A percentile compares a stretch with the other conserved stretches of the same genome.
Conservation (phyloP, 495 filamentous ascomycete species). For the Collariella sp. region DNA sequence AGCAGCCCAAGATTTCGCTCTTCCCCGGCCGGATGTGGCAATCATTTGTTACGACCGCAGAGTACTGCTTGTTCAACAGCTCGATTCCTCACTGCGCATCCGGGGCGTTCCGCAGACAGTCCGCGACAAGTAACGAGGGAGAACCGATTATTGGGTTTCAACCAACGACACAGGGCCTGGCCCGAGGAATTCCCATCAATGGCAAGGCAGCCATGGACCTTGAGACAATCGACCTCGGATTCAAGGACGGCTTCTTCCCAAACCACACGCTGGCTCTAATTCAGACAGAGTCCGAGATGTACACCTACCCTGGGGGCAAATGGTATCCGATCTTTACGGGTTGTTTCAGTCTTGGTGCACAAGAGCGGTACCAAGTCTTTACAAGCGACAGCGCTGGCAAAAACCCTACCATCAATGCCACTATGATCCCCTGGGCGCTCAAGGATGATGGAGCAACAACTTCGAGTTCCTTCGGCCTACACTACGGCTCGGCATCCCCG, state of each 20-base stretch:
- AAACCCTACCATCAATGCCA: background rate
- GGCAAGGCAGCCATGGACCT: too few relatives aligned
- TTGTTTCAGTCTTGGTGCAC: background rate
- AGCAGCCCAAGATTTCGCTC: slow-evolving; percentile 20
- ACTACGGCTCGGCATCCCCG: background rate
- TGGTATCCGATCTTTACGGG: slow-evolving; percentile 1
- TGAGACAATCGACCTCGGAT: background rate
- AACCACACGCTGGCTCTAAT: background rate
- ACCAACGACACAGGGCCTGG: too few relatives aligned
- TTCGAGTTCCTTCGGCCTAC: background rate
- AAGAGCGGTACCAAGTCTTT: background rate
- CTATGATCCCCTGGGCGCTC: slow-evolving; percentile 1
- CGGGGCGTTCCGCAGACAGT: background rate
- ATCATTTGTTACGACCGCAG: background rate
- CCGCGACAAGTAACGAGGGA: too few relatives aligned
- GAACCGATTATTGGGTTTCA: too few relatives aligned
- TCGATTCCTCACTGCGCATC: background rate
- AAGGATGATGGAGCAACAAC: background rate
- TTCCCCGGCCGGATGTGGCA: slow-evolving; percentile 21
- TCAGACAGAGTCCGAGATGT: background rate
- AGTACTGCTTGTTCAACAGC: slow-evolving; percentile 4
- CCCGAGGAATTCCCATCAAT: too few relatives aligned
- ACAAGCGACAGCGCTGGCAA: background rate
- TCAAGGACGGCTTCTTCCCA: background rate
- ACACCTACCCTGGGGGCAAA: background rate